phyloP scores from a whole-genome alignment of 495 filamentous ascomycete species.

The Filosporella fistucella region DNA sequence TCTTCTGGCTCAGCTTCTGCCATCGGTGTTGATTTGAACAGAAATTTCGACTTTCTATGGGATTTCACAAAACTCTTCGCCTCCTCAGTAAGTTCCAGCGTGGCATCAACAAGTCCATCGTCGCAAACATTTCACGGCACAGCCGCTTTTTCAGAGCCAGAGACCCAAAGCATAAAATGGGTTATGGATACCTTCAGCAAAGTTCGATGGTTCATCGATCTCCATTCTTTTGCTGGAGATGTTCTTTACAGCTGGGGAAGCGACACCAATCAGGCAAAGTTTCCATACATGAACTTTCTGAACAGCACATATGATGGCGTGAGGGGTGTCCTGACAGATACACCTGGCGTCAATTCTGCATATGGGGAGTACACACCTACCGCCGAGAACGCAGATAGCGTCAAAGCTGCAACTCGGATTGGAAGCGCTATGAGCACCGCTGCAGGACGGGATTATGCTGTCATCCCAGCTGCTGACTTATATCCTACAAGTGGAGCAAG shows the following conservation, averaged over 20 bases:
- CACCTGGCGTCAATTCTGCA: not conserved
- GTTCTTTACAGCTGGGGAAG: constrained; percentile 38
- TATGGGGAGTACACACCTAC: constrained; percentile 34
- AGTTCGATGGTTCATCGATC: constrained; percentile 38
- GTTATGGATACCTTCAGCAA: constrained; percentile 33
- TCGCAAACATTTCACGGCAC: constrained; percentile 28
- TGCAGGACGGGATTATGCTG: constrained; percentile 24
- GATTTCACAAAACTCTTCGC: constrained; percentile 30
- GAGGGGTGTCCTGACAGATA: constrained; percentile 29
- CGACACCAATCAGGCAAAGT: constrained; percentile 30
- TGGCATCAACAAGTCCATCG: constrained; percentile 27
- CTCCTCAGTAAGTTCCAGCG: constrained; percentile 13
- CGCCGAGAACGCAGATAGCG: constrained; percentile 21
- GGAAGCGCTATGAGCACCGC: constrained; percentile 27
- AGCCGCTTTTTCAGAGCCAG: constrained; percentile 30
- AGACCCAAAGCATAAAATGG: constrained; percentile 31
- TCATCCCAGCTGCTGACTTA: constrained; percentile 27
- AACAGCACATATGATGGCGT: constrained; percentile 32
- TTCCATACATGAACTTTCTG: constrained; percentile 30
- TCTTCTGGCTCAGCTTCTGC: constrained; percentile 11
- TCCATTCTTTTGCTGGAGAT: constrained; percentile 34
- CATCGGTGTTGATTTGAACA: constrained; percentile 34
- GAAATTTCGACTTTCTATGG: constrained; percentile 36
- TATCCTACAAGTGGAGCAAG: constrained; percentile 33
- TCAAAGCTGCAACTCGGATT: constrained; percentile 21